Evolutionary conservation across 768 basidiomycete genomes (phyloP).

Genomic region (Trametes punicea): DNA sequence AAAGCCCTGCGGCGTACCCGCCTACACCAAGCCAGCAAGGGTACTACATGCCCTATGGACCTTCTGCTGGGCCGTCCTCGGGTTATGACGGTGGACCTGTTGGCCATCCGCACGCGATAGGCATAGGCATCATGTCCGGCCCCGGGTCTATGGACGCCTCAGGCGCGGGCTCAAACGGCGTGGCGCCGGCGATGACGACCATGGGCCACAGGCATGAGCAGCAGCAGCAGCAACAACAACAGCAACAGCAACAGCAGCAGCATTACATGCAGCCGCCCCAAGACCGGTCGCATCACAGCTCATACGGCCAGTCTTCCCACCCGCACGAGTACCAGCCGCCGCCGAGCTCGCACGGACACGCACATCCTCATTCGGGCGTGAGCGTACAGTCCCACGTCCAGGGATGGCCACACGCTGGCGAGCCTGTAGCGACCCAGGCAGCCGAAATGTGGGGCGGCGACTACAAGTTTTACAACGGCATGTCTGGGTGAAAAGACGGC

Average conservation of each 20-base stretch:
- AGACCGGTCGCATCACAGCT: not conserved
- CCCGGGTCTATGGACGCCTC: conserved; percentile 7
- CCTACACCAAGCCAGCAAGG: conserved; percentile 12
- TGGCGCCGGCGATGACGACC: conserved; percentile 13
- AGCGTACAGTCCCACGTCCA: not conserved
- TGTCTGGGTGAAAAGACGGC: not conserved
- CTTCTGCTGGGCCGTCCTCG: conserved; percentile 12
- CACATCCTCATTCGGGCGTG: conserved; percentile 1
- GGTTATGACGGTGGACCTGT: conserved; percentile 13
- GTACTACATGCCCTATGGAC: conserved; percentile 21
- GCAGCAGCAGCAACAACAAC: not conserved
- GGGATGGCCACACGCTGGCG: conserved; percentile 4
- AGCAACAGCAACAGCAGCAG: not conserved
- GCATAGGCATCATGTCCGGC: conserved; percentile 3
- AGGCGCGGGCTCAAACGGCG: not conserved
- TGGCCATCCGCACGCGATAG: conserved; percentile 4
- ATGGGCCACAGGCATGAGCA: conserved; percentile 5
- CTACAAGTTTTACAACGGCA: conserved; percentile 1
- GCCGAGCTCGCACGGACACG: conserved; percentile 2
- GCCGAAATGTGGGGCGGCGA: conserved; percentile 8
- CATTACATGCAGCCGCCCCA: conserved; percentile 1
- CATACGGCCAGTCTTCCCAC: conserved; percentile 3
- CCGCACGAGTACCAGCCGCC: conserved; percentile 9
- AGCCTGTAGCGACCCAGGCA: not conserved
- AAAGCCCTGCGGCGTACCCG: conserved; percentile 11